Evolutionary conservation across 148 eudicot genomes (phyloP).

Genomic region (Vaccinium corymbosum): DNA sequence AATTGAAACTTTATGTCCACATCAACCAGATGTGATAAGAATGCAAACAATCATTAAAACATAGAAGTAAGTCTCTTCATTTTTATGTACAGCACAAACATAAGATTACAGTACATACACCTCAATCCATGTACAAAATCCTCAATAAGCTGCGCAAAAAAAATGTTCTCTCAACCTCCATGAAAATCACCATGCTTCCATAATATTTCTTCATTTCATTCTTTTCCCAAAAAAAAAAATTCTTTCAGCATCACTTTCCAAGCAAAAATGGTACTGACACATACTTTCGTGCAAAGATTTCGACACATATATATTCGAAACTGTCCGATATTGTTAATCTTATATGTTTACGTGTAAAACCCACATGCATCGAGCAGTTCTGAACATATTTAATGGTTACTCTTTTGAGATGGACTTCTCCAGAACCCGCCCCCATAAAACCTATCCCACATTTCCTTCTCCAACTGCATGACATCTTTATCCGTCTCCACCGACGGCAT

Average conservation of each 20-base stretch:
- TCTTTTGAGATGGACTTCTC: constrained; percentile 66
- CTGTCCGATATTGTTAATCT: too few species aligned
- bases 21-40: neutral
- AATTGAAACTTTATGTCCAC: neutral
- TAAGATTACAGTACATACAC: neutral
- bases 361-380: too few species aligned
- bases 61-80: neutral
- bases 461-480: constrained; percentile 39
- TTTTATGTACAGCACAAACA: neutral
- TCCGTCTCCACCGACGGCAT: neutral
- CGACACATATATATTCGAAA: too few species aligned
- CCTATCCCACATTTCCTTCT: constrained; percentile 70
- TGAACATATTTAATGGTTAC: neutral
- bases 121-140: constrained; percentile 3
- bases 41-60: neutral
- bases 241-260: too few species aligned
- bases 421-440: constrained; percentile 66
- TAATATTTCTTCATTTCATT: neutral
- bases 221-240: too few species aligned
- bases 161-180: neutral
- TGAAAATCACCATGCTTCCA: neutral
- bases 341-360: too few species aligned
- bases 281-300: too few species aligned
- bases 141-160: neutral
- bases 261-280: too few species aligned